phyloP scores from a whole-genome alignment of 2,329 filamentous ascomycete genomes.

The Diplodia scrobiculata region DNA sequence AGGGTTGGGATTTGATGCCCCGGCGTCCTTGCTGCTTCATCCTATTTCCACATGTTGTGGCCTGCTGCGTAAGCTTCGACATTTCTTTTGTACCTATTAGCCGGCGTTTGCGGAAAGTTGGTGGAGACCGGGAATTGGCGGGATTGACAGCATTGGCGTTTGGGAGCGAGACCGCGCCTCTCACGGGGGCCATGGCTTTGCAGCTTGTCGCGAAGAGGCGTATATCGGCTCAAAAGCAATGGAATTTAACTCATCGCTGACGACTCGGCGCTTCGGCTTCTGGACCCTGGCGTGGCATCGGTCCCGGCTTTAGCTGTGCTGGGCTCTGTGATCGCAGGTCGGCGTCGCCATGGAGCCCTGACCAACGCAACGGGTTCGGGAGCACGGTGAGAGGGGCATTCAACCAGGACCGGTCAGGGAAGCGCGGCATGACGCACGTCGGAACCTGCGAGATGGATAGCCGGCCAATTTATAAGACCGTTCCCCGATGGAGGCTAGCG shows the following conservation, averaged over 20 bases:
- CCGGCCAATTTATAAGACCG: slow-evolving; percentile 28
- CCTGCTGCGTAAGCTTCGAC: not conserved
- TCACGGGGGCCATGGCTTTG: slow-evolving; percentile 6
- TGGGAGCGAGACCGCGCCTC: slow-evolving; percentile 6
- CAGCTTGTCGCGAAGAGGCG: not conserved
- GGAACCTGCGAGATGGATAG: slow-evolving; percentile 26
- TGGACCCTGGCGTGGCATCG: slow-evolving; percentile 18
- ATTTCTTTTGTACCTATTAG: not conserved
- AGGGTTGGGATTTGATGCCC: slow-evolving; percentile 8
- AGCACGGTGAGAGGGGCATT: slow-evolving; percentile 10
- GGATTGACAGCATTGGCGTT: slow-evolving; percentile 24
- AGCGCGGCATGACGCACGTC: slow-evolving; percentile 17
- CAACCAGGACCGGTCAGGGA: slow-evolving; percentile 9
- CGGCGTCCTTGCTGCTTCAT: slow-evolving; percentile 6
- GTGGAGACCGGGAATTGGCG: slow-evolving; percentile 5
- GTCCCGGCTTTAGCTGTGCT: slow-evolving; percentile 8
- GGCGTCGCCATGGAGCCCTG: not conserved
- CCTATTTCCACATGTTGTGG: not conserved
- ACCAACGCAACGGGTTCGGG: slow-evolving; percentile 1
- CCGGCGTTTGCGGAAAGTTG: not conserved
- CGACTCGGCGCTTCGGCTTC: not conserved
- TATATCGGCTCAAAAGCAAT: slow-evolving; percentile 1
- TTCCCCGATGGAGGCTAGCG: slow-evolving; percentile 26
- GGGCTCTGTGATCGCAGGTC: not conserved
- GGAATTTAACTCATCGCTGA: slow-evolving; percentile 8